A percentile compares a stretch with the other conserved stretches of the same genome.
Evolutionary conservation across 257 asterid species (phyloP).

Genomic region (Ballota nigra): DNA sequence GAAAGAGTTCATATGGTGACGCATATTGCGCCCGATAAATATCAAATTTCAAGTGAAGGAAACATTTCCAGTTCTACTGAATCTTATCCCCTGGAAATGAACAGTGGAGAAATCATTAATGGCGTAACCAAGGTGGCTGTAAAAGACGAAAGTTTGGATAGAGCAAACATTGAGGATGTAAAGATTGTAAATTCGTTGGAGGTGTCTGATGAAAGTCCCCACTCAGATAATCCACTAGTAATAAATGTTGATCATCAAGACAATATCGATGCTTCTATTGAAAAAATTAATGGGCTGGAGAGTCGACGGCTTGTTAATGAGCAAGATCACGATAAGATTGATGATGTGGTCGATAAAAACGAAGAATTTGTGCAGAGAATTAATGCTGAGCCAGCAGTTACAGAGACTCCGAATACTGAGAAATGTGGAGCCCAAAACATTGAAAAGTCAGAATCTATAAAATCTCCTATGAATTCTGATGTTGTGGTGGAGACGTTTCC

Average conservation of each 20-base stretch:
- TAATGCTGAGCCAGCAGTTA: constrained; percentile 15
- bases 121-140: constrained; percentile 20
- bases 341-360: constrained; percentile 18
- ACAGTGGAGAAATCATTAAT: constrained; percentile 21
- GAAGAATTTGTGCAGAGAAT: constrained; percentile 26
- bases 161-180: constrained; percentile 22
- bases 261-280: constrained; percentile 16
- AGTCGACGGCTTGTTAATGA: constrained; percentile 15
- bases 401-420: constrained; percentile 19
- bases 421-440: constrained; percentile 20
- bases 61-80: constrained; percentile 30
- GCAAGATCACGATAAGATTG: constrained; percentile 14
- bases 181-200: constrained; percentile 29
- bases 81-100: constrained; percentile 25
- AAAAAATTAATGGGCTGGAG: constrained; percentile 22
- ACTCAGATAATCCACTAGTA: constrained; percentile 8
- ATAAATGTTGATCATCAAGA: constrained; percentile 24
- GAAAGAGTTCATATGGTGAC: constrained; percentile 29
- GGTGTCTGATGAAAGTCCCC: constrained; percentile 14
- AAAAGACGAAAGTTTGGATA: constrained; percentile 26
- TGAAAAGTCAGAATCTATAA: constrained; percentile 26
- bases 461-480: constrained; percentile 23
- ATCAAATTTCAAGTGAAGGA: constrained; percentile 32
- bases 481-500: constrained; percentile 78
- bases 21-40: background rate